Evolutionary conservation across 768 basidiomycete genomes (phyloP).

Genomic region (Russula sp.): DNA sequence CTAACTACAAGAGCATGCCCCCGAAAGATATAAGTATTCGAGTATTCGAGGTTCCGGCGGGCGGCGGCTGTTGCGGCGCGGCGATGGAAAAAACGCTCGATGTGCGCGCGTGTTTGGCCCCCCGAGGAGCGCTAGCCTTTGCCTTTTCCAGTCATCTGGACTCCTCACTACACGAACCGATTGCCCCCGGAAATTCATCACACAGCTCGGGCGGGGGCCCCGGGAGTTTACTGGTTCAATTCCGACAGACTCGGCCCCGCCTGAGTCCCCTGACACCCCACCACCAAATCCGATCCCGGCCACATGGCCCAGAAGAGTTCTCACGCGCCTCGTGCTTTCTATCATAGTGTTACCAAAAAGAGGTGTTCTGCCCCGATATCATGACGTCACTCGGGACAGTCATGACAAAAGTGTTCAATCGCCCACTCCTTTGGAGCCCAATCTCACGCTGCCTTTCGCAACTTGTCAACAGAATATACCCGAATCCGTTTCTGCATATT

Average conservation of each 20-base stretch:
- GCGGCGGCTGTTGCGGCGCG: slow-evolving; percentile 22
- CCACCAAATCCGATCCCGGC: background rate
- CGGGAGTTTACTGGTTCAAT: background rate
- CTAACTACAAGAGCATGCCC: no score
- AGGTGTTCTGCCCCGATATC: no score
- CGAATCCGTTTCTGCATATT: no score
- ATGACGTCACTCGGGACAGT: no score
- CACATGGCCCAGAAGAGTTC: no score
- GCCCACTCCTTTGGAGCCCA: no score
- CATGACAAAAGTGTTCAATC: no score
- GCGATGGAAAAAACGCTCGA: slow-evolving; percentile 21
- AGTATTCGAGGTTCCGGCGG: no score
- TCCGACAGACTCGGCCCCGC: slow-evolving; percentile 9
- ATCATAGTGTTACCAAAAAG: no score
- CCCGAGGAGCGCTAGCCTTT: slow-evolving; percentile 23
- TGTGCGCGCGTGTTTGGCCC: slow-evolving; percentile 21
- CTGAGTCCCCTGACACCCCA: slow-evolving; percentile 13
- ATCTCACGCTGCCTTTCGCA: no score
- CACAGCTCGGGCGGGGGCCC: slow-evolving; percentile 6
- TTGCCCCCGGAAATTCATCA: slow-evolving; percentile 13
- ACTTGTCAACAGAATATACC: no score
- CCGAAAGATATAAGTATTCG: slow-evolving; percentile 22
- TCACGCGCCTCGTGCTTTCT: no score
- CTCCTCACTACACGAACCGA: slow-evolving; percentile 1
- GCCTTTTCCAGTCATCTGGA: slow-evolving; percentile 15